Conservation (phyloP, 2,329 filamentous ascomycete genomes). For the Pleurostoma richardsiae region DNA sequence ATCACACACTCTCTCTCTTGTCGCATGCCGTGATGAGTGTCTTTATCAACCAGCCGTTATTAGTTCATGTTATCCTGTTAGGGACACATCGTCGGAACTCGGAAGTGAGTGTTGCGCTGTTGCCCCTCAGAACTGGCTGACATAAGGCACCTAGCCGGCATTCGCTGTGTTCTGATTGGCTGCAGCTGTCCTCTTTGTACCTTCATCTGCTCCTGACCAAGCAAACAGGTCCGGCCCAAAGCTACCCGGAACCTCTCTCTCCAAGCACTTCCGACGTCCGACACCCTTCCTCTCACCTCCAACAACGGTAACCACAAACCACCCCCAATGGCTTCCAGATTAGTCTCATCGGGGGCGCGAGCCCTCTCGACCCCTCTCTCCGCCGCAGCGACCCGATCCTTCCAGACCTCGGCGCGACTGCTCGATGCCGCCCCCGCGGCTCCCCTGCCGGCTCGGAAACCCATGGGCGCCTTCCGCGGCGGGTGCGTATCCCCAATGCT, state of each 20-base stretch:
- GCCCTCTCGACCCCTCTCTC: conserved; percentile 23
- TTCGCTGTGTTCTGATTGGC: no score
- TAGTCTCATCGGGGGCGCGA: conserved; percentile 32
- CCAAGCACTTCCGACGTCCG: neutral
- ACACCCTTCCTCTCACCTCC: conserved; percentile 1
- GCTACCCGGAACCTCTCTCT: neutral
- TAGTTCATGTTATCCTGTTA: no score
- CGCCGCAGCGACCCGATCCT: conserved; percentile 29
- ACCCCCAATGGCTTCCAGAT: conserved; percentile 40
- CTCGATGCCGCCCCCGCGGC: conserved; percentile 35
- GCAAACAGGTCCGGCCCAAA: neutral
- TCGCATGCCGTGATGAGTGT: no score
- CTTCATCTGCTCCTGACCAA: no score
- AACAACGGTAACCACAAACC: conserved; percentile 1
- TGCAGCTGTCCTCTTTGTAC: no score
- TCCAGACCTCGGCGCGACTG: conserved; percentile 43
- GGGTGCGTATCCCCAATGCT: conserved; percentile 37
- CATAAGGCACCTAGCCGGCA: no score
- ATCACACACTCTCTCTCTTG: no score
- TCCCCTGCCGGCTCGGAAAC: conserved; percentile 51
- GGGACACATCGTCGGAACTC: no score
- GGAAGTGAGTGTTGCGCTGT: no score
- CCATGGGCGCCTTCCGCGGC: conserved; percentile 56
- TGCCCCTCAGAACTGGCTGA: no score
- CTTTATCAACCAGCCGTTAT: no score